Evolutionary conservation across 2,329 filamentous ascomycete genomes (phyloP).

Genomic region (Cladosporium colombiae): DNA sequence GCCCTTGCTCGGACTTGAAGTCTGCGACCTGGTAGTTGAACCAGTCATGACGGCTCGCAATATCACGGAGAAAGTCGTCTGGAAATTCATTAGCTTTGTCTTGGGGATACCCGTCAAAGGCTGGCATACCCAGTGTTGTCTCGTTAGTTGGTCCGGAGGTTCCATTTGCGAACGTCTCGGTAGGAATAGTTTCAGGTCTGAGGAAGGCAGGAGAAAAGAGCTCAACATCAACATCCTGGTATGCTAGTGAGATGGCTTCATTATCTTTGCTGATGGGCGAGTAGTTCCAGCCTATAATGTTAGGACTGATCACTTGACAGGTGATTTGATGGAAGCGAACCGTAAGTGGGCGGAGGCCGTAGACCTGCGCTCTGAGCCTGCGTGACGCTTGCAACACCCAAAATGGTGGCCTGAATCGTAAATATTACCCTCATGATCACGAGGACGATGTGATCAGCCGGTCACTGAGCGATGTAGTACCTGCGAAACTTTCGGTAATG

Average conservation of each 20-base stretch:
- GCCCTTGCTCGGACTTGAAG: constrained; percentile 26
- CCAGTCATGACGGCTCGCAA: constrained; percentile 27
- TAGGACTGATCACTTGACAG: neutral
- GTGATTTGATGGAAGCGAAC: neutral
- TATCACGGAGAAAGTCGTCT: constrained; percentile 25
- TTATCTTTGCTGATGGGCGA: constrained; percentile 14
- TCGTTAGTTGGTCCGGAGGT: constrained; percentile 29
- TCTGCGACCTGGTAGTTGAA: constrained; percentile 24
- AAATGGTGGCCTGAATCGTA: neutral
- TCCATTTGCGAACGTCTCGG: constrained; percentile 25
- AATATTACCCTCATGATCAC: neutral
- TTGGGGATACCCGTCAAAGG: no score
- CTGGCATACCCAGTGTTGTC: constrained; percentile 21
- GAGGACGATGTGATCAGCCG: neutral
- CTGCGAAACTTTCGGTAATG: neutral
- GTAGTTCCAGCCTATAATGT: constrained; percentile 13
- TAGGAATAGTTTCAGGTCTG: constrained; percentile 24
- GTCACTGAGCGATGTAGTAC: neutral
- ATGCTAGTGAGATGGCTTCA: constrained; percentile 18
- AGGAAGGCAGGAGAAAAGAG: constrained; percentile 28
- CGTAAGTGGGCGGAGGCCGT: constrained; percentile 15
- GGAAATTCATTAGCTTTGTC: neutral
- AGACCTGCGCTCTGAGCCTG: constrained; percentile 15
- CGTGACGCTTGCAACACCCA: neutral
- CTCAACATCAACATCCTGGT: constrained; percentile 27